Evolutionary conservation across 2,329 filamentous ascomycete genomes (phyloP).

Genomic region (Fusarium oligoseptatum): DNA sequence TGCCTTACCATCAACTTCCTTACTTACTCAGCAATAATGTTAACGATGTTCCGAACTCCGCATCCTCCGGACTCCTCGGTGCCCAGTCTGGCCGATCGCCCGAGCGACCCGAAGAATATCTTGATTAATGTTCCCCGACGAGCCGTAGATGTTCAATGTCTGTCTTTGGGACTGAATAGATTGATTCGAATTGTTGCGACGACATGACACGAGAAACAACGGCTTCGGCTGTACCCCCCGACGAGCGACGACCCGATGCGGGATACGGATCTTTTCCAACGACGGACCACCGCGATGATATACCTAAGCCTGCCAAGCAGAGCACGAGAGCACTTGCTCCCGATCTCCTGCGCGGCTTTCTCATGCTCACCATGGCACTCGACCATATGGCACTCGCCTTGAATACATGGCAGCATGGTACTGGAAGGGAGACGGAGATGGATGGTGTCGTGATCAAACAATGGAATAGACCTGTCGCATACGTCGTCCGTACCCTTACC

Average conservation of each 20-base stretch:
- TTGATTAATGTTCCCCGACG: background rate
- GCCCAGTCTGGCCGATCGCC: conserved; percentile 21
- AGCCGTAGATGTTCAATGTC: background rate
- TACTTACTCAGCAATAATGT: conserved; percentile 26
- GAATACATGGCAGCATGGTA: conserved; percentile 58
- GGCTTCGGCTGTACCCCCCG: background rate
- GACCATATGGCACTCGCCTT: conserved; percentile 58
- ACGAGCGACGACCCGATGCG: conserved; percentile 3
- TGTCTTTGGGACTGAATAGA: background rate
- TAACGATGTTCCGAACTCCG: conserved; percentile 27
- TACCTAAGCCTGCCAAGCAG: conserved; percentile 33
- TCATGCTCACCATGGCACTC: conserved; percentile 61
- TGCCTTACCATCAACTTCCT: conserved; percentile 5
- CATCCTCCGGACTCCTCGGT: background rate
- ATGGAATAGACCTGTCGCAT: conserved; percentile 56
- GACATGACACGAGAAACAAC: background rate
- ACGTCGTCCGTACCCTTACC: conserved; percentile 56
- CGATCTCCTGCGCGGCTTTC: conserved; percentile 59
- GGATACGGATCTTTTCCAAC: conserved; percentile 20
- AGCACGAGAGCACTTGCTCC: conserved; percentile 55
- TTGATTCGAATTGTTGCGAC: background rate
- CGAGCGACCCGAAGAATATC: conserved; percentile 21
- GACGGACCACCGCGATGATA: conserved; percentile 6
- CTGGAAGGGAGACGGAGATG: conserved; percentile 51
- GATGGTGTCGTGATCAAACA: conserved; percentile 52